Base-by-base conservation (phyloP, 2,329 filamentous ascomycete genomes). In the Alternaria sp. region DNA sequence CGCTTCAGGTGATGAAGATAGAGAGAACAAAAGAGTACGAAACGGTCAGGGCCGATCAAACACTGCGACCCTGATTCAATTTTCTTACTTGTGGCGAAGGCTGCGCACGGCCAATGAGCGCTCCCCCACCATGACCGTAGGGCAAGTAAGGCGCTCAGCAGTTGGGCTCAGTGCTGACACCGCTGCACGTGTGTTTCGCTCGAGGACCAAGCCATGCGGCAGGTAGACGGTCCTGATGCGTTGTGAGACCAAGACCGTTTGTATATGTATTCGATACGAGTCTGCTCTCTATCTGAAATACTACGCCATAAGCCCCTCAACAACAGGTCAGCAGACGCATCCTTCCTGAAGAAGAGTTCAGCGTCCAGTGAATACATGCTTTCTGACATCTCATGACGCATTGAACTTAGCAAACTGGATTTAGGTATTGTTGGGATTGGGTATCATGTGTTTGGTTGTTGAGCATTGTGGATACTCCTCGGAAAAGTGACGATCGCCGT, bases 31-130 rank as follows among this genome's bases (percentile, higher is more conserved):
- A 37, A 39, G 40, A 9, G 51, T 24, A 49, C 37, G 51, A 58
- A 37, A 44, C 37, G 36, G 39, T 41, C 31, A 57, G 46, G 54
- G 29, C 56, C 26, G 52, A 59, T 46, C 56, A 63, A 63, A 63
- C 58, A 62, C 62, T 54, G 52, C 56, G 58, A 55, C 51, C 63
- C 40, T 60, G 59, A 62, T 60, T 50, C 65, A 66, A 68, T 65
- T 69, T 69, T 69, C 65, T 62, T 62, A 56, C 58, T 33, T 59
- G 65, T 69, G 66, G 66, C 66, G 58, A 68, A 46, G 17, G 23
- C 51, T 39, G 51, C 44, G 56, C 64, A 58, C 58, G 36, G 58
- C 64, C 66, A 69, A 69, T 69, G 57, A 63, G n/a, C 50, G 59
- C 51, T 39, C 51, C 45, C 53, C 51, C 42, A 56, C 51, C 36